Base-by-base conservation (phyloP, 768 basidiomycete genomes). In the Zangia roseola region DNA sequence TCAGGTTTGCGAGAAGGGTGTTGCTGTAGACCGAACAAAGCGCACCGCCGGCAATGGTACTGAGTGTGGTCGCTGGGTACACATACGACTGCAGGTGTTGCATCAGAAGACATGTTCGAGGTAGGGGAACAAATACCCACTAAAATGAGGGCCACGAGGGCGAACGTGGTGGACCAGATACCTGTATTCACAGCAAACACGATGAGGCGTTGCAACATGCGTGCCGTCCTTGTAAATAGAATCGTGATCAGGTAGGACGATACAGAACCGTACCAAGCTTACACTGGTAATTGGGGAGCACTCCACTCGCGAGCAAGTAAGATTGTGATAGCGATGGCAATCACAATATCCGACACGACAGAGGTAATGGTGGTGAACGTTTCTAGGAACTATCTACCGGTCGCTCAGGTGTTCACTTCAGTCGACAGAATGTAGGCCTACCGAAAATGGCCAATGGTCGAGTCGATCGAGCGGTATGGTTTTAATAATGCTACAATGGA, bases 101-200 rank as follows among this genome's bases (percentile, higher is more conserved):
- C n/a, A n/a, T n/a, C n/a, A n/a, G n/a, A n/a, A n/a, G n/a, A n/a
- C n/a, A n/a, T n/a, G n/a, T n/a, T n/a, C n/a, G n/a, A n/a, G n/a
- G n/a, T n/a, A n/a, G n/a, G n/a, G n/a, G n/a, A n/a, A n/a, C n/a
- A n/a, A n/a, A n/a, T n/a, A 82, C 31, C 35, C 52, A 54, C 84
- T 74, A 12, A 77, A 76, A 49, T 79, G 8, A 41, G 0, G 2
- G 40, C 65, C 4, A 76, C 73, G 62, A 82, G 79, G 6, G 73
- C 66, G 5, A 58, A 63, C 0, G 76, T 76, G 52, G 83, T 81
- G 13, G 80, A 71, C 13, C 75, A 77, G 10, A 80, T 72, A 1
- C 78, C 71, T 5, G 49, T 44, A 17, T 46, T 43, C 8, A 49
- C 40, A 0, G 49, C 40, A 23, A 55, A 55, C 6, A 59, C 7